Conservation (phyloP, 2,329 filamentous ascomycete species). For the Aureobasidium leucospermi region DNA sequence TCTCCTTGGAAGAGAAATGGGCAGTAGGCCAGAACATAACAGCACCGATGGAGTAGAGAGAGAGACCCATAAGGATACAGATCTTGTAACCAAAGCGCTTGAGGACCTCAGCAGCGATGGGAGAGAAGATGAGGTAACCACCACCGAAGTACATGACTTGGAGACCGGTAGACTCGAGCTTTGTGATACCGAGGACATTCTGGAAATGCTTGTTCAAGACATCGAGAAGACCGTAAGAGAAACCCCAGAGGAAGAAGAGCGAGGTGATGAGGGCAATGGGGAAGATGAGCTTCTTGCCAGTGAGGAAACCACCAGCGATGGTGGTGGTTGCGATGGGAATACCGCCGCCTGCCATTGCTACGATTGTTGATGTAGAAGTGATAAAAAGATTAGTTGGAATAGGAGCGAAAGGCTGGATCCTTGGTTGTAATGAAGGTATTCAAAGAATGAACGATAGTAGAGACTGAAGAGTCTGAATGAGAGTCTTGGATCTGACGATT, state of each 20-base stretch:
- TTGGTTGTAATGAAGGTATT: constrained; percentile 7
- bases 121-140: constrained; percentile 36
- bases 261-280: constrained; percentile 41
- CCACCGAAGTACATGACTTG: constrained; percentile 37
- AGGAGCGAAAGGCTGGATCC: background rate
- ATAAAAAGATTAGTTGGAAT: background rate
- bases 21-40: constrained; percentile 33
- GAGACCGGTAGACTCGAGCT: constrained; percentile 36
- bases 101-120: constrained; percentile 36
- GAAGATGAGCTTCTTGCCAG: constrained; percentile 40
- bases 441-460: constrained; percentile 7
- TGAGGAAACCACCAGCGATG: constrained; percentile 36
- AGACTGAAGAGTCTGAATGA: constrained; percentile 9
- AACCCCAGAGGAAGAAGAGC: constrained; percentile 40
- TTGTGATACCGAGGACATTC: constrained; percentile 31
- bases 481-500: constrained; percentile 12
- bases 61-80: constrained; percentile 37
- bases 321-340: constrained; percentile 31
- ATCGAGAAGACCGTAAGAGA: constrained; percentile 30
- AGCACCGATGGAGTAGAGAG: constrained; percentile 31
- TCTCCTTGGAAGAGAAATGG: constrained; percentile 25
- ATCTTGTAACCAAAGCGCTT: constrained; percentile 39
- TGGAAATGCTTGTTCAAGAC: constrained; percentile 33
- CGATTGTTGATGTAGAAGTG: background rate
- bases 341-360: constrained; percentile 35